Conservation (phyloP, 2,329 filamentous ascomycete species). For the Raffaelea albimanens region DNA sequence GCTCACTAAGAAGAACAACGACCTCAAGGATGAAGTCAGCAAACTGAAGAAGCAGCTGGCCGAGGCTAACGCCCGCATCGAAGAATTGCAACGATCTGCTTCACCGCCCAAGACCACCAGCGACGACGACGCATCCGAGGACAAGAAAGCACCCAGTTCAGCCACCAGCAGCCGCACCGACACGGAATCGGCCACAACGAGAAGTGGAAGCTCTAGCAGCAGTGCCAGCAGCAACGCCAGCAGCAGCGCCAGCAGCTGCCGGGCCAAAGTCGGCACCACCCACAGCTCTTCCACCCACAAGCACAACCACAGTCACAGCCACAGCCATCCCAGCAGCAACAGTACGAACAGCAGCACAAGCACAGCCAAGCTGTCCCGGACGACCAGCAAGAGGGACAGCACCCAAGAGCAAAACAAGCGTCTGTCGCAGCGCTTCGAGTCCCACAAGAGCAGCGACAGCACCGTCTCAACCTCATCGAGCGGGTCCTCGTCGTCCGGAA, state of each 20-base stretch:
- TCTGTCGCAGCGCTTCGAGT: conserved; percentile 22
- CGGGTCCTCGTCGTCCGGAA: background rate
- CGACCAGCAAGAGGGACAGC: conserved; percentile 1
- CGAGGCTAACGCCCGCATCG: conserved; percentile 16
- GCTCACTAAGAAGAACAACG: conserved; percentile 13
- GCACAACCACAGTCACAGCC: conserved; percentile 4
- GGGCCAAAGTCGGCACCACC: conserved; percentile 5
- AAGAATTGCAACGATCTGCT: conserved; percentile 16
- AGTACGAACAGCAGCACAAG: conserved; percentile 6
- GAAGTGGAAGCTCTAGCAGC: conserved; percentile 8
- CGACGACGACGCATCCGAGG: background rate
- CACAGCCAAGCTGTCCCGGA: conserved; percentile 7
- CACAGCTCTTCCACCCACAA: no score
- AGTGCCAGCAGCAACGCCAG: conserved; percentile 1
- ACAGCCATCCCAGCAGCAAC: conserved; percentile 4
- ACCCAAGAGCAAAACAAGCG: conserved; percentile 16
- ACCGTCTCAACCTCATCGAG: background rate
- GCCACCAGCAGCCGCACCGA: background rate
- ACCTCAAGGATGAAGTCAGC: conserved; percentile 16
- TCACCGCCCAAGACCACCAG: conserved; percentile 5
- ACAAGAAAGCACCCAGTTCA: conserved; percentile 1
- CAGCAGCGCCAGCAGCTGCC: conserved; percentile 5
- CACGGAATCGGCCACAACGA: no score
- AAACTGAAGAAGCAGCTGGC: conserved; percentile 10
- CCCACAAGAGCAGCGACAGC: conserved; percentile 2